Evolutionary conservation across 176 grass and related monocot species (phyloP).

Genomic region (Otatea glauca): DNA sequence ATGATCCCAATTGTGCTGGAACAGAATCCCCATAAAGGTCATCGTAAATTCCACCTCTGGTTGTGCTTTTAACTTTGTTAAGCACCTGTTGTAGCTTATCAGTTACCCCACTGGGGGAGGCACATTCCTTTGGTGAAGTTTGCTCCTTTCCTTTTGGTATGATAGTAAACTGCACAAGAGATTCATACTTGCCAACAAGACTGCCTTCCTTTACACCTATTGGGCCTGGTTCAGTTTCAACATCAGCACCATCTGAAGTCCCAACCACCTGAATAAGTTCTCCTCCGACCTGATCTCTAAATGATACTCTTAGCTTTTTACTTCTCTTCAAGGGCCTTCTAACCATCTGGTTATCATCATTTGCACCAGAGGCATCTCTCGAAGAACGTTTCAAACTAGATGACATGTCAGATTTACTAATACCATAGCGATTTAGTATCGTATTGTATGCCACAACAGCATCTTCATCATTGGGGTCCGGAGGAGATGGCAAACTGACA

Average conservation of each 20-base stretch:
- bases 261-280: conserved; percentile 95
- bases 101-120: conserved; percentile 69
- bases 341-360: conserved; percentile 29
- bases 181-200: conserved; percentile 98
- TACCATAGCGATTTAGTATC: conserved; percentile 89
- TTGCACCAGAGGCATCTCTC: conserved; percentile 36
- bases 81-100: conserved; percentile 73
- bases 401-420: conserved; percentile 51
- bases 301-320: conserved; percentile 70
- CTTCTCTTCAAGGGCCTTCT: conserved; percentile 74
- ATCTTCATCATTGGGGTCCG: conserved; percentile 85
- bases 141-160: conserved; percentile 93
- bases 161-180: conserved; percentile 85
- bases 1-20: conserved; percentile 55
- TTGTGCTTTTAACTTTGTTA: conserved; percentile 80
- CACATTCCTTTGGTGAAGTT: conserved; percentile 49
- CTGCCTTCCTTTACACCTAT: conserved; percentile 94
- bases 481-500: conserved; percentile 90
- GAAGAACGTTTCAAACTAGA: conserved; percentile 48
- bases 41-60: conserved; percentile 70
- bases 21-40: conserved; percentile 78
- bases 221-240: conserved; percentile 90
- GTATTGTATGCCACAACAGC: conserved; percentile 95
- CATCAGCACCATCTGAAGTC: conserved; percentile 88
- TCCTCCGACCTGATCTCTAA: conserved; percentile 86